A percentile compares a stretch with the other conserved stretches of the same genome.
Conservation (phyloP, 2,329 filamentous ascomycete genomes). For the Tetracladium maxilliforme region DNA sequence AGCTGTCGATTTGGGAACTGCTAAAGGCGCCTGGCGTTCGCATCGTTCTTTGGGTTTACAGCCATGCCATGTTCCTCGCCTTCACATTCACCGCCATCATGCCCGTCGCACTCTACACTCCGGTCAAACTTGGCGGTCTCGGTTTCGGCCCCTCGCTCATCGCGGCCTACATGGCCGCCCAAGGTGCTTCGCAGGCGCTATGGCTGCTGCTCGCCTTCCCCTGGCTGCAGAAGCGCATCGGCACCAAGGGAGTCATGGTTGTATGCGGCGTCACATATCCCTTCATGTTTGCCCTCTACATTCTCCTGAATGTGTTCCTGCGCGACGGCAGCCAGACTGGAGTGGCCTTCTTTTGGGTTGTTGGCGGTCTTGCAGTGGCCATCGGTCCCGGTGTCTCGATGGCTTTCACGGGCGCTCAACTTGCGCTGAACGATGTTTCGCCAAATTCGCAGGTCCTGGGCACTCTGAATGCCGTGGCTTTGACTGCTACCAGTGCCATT, state of each 20-base stretch:
- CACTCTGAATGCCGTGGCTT: conserved; percentile 54
- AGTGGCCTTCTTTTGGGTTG: conserved; percentile 40
- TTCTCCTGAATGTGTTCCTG: conserved; percentile 41
- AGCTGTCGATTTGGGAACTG: conserved; percentile 37
- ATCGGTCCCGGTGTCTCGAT: conserved; percentile 52
- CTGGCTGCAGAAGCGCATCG: conserved; percentile 45
- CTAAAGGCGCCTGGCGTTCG: conserved; percentile 47
- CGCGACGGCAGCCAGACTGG: conserved; percentile 21
- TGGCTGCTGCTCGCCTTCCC: conserved; percentile 65
- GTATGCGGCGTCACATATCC: conserved; percentile 45
- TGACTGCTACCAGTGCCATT: conserved; percentile 46
- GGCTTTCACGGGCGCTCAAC: conserved; percentile 57
- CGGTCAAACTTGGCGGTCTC: conserved; percentile 46
- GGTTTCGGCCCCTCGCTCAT: conserved; percentile 49
- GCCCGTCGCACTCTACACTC: conserved; percentile 56
- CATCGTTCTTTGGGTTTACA: conserved; percentile 51
- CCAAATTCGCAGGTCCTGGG: conserved; percentile 50
- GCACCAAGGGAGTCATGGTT: conserved; percentile 51
- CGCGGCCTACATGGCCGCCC: conserved; percentile 47
- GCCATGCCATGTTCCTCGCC: conserved; percentile 52
- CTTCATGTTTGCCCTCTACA: conserved; percentile 39
- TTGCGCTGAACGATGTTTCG: conserved; percentile 60
- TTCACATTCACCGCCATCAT: conserved; percentile 58
- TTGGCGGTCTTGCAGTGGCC: conserved; percentile 23
- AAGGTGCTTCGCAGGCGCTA: conserved; percentile 49